Evolutionary conservation across 371 early-diverging fungal species (phyloP).

Genomic region (Mucor plumbeus): DNA sequence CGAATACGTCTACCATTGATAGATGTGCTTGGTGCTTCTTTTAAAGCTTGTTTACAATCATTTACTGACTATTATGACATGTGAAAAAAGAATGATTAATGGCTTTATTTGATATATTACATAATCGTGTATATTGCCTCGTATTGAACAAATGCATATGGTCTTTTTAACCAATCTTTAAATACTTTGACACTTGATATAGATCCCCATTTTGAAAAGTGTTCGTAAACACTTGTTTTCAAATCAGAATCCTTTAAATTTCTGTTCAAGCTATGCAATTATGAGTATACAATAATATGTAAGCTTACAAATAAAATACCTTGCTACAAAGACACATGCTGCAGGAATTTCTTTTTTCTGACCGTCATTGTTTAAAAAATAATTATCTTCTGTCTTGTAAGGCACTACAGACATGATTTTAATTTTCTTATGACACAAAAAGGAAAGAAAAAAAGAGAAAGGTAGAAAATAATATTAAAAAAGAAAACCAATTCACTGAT

Average conservation of each 20-base stretch:
- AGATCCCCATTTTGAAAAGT: conserved; percentile 74
- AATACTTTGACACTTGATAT: conserved; percentile 79
- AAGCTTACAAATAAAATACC: conserved; percentile 25
- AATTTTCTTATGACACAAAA: too few species aligned
- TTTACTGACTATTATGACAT: conserved; percentile 15
- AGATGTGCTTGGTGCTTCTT: conserved; percentile 71
- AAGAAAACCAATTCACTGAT: not conserved
- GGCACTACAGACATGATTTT: not conserved
- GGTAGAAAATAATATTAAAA: not conserved
- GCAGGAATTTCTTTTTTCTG: conserved; percentile 46
- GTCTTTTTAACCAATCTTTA: conserved; percentile 79
- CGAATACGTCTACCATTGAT: conserved; percentile 78
- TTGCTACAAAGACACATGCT: conserved; percentile 65
- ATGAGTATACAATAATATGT: not conserved
- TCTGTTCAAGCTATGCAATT: conserved; percentile 21
- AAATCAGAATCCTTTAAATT: conserved; percentile 47
- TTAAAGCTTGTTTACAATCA: conserved; percentile 70
- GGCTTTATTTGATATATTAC: not conserved
- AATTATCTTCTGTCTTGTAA: not conserved
- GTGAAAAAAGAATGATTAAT: conserved; percentile 5
- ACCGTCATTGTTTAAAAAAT: not conserved
- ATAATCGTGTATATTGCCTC: conserved; percentile 54
- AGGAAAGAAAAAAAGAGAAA: not conserved
- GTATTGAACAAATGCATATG: conserved; percentile 88
- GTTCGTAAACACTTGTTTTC: conserved; percentile 60